Evolutionary conservation across 208 protist genomes (phyloP).

Genomic region (Leishmania lainsoni): DNA sequence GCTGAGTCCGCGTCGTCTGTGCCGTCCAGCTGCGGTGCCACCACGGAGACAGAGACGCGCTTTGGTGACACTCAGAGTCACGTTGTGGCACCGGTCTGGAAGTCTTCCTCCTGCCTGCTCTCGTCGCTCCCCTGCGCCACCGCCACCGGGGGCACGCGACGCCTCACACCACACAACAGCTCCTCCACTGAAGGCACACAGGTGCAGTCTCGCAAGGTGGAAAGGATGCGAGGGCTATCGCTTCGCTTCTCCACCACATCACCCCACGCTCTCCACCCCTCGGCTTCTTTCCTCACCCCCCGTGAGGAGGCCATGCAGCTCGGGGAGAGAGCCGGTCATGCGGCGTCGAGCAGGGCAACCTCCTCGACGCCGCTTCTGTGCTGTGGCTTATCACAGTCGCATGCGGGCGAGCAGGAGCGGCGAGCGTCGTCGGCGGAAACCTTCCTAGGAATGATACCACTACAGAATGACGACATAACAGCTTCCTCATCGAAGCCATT

Average conservation of each 20-base stretch:
- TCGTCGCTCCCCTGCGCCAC: neutral
- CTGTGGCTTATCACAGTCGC: neutral
- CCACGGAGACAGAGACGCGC: neutral
- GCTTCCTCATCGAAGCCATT: neutral
- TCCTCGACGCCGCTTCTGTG: neutral
- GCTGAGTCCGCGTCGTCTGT: conserved; percentile 1
- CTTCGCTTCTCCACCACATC: neutral
- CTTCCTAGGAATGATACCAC: neutral
- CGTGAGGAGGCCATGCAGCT: neutral
- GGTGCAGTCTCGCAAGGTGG: neutral
- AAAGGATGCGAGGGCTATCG: neutral
- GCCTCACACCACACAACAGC: neutral
- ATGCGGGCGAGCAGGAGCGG: conserved; percentile 2
- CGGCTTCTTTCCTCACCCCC: neutral
- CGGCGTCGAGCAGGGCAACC: neutral
- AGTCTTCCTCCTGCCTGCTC: neutral
- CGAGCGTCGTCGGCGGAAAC: conserved; percentile 5
- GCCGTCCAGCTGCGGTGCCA: conserved; percentile 11
- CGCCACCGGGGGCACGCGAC: neutral
- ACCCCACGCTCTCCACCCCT: neutral
- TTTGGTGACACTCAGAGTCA: neutral
- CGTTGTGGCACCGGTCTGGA: neutral
- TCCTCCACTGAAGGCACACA: neutral
- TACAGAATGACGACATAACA: neutral
- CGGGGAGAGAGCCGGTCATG: neutral